Evolutionary conservation across 768 basidiomycete genomes (phyloP).

Genomic region (Lepiota brunneoincarnata): DNA sequence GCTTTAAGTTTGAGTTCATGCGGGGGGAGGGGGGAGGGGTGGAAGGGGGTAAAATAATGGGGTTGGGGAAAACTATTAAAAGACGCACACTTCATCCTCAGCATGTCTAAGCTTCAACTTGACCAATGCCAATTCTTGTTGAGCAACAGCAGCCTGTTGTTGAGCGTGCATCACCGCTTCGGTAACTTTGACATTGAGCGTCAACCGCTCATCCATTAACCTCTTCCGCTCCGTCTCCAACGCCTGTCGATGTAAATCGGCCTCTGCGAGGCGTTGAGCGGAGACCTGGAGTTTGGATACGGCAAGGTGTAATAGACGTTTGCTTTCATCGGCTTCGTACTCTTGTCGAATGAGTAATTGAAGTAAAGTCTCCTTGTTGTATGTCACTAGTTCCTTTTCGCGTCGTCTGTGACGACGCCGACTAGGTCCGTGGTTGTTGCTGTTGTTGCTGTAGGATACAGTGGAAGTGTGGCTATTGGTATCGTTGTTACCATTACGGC

Average conservation of each 20-base stretch:
- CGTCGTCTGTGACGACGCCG: constrained; percentile 1
- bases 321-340: not conserved
- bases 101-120: constrained; percentile 8
- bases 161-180: not conserved
- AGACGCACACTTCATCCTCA: constrained; percentile 3
- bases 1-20: no score
- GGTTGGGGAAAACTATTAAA: not conserved
- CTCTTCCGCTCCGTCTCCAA: constrained; percentile 4
- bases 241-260: constrained; percentile 2
- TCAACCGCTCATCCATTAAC: constrained; percentile 5
- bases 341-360: constrained; percentile 5
- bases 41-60: not conserved
- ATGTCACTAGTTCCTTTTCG: constrained; percentile 1
- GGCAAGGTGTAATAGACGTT: not conserved
- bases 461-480: not conserved
- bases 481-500: not conserved
- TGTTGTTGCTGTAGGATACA: not conserved
- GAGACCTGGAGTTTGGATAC: constrained; percentile 1
- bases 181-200: not conserved
- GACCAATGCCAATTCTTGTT: constrained; percentile 1
- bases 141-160: not conserved
- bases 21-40: no score
- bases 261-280: not conserved
- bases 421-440: not conserved
- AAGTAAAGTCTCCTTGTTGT: constrained; percentile 4